A percentile compares a stretch with the other conserved stretches of the same genome.
phyloP scores from a whole-genome alignment of 345 rosid genomes.

The Excoecaria cochinchinensis region DNA sequence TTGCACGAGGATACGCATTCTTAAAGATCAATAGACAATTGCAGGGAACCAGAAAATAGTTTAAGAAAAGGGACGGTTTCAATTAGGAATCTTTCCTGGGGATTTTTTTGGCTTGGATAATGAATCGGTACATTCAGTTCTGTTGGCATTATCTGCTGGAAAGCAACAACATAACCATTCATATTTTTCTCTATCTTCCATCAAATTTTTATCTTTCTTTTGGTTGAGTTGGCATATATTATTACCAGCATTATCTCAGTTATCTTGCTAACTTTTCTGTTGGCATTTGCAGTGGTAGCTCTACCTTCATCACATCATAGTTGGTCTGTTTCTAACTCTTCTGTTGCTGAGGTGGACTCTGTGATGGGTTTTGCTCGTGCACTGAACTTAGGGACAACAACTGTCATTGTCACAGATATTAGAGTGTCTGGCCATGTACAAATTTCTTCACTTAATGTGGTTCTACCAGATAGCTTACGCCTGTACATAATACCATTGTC shows the following conservation, averaged over 20 bases:
- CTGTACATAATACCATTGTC: constrained; percentile 61
- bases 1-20: neutral
- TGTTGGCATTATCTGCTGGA: neutral
- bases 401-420: constrained; percentile 77
- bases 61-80: neutral
- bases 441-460: constrained; percentile 78
- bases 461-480: constrained; percentile 59
- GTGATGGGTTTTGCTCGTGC: constrained; percentile 57
- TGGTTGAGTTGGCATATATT: constrained; percentile 13
- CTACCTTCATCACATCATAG: constrained; percentile 76
- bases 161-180: neutral
- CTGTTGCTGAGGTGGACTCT: constrained; percentile 73
- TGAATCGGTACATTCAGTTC: neutral
- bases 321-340: constrained; percentile 71
- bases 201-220: constrained; percentile 1
- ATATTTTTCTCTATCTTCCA: constrained; percentile 6
- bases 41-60: neutral
- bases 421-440: constrained; percentile 90
- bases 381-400: constrained; percentile 63
- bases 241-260: constrained; percentile 13
- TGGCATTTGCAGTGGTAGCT: constrained; percentile 59
- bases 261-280: constrained; percentile 21
- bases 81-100: neutral
- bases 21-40: neutral
- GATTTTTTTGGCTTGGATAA: neutral